phyloP scores from a whole-genome alignment of 129 eudicot genomes.

The Escallonia rubra region DNA sequence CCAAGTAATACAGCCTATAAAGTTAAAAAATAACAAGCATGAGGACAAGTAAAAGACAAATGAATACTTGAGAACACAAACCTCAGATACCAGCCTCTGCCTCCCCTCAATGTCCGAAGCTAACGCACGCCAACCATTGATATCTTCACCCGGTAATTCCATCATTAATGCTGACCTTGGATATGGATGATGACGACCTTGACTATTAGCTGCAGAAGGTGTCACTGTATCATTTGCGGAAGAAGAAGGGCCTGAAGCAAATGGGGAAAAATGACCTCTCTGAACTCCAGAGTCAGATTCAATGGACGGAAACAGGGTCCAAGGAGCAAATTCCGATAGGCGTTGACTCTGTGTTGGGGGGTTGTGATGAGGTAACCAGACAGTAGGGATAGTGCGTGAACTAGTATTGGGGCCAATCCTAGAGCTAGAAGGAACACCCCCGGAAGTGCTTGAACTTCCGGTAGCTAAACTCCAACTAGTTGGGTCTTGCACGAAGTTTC shows the following conservation, averaged over 20 bases:
- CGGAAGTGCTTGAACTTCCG: slow-evolving; percentile 32
- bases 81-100: slow-evolving; percentile 72
- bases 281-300: slow-evolving; percentile 55
- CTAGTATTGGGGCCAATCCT: slow-evolving; percentile 26
- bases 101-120: slow-evolving; percentile 69
- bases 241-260: slow-evolving; percentile 38
- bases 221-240: slow-evolving; percentile 33
- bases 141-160: slow-evolving; percentile 56
- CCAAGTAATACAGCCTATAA: neutral
- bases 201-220: slow-evolving; percentile 32
- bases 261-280: slow-evolving; percentile 28
- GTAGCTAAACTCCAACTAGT: slow-evolving; percentile 46
- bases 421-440: slow-evolving; percentile 39
- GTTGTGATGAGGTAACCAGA: slow-evolving; percentile 42
- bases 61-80: slow-evolving; percentile 12
- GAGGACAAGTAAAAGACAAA: neutral
- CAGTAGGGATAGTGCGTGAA: slow-evolving; percentile 26
- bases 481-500: slow-evolving; percentile 50
- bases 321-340: slow-evolving; percentile 37
- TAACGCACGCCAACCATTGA: slow-evolving; percentile 45
- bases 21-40: slow-evolving; percentile 1
- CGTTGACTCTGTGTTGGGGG: slow-evolving; percentile 34
- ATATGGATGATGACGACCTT: slow-evolving; percentile 31
- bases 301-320: slow-evolving; percentile 51
- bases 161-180: slow-evolving; percentile 39